Base-by-base conservation (phyloP, 176 grass and related monocot genomes). In the Stipa capillata region DNA sequence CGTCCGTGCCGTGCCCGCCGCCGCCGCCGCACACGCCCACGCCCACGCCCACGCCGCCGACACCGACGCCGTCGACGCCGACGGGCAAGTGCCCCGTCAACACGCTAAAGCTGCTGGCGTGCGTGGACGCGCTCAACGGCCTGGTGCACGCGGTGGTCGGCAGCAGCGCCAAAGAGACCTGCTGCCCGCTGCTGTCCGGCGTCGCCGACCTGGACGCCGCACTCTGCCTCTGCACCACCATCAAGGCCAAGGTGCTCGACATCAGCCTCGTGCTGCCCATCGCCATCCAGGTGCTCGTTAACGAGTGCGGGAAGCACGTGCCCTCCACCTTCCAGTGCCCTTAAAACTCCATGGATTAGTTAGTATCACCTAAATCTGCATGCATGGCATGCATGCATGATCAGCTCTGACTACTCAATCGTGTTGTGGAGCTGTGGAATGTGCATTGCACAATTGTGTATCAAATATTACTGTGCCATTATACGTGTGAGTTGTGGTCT, bases 221-320 rank as follows among this genome's bases (percentile, higher is more conserved):
- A 54, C 79, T 88, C 54, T 97, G 93, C 83, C 93, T 97, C 59
- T 97, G 93, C 85, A 97, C 90, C 65, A 23, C 79, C 66, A 92
- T 97, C 77, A 82, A 86, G 85, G 85, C 65, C 72, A 87, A 92
- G 77, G 83, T 54, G 9, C 82, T 97, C 44, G 34, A 37, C 88
- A 6, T 97, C 49, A 70, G 11, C 74, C 1, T 97, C 21, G 73
- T 93, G n/a, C 67, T 97, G 3, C 93, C 93, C 31, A 25, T 97
- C 40, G 90, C 93, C 67, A 87, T 97, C 11, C 3, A 75, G 37
- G 65, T 97, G 79, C 93, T 97, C 64, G 90, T 86, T 57, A 85
- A 92, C 67, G 83, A 92, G 42, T 97, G 93, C 47, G 76, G 77
- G 63, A 97, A 97, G 82, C 77, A 85, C 49, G 85, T 92, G 11